Base-by-base conservation (phyloP, 306 rosid genomes). In the Gastrolobium villosum region DNA sequence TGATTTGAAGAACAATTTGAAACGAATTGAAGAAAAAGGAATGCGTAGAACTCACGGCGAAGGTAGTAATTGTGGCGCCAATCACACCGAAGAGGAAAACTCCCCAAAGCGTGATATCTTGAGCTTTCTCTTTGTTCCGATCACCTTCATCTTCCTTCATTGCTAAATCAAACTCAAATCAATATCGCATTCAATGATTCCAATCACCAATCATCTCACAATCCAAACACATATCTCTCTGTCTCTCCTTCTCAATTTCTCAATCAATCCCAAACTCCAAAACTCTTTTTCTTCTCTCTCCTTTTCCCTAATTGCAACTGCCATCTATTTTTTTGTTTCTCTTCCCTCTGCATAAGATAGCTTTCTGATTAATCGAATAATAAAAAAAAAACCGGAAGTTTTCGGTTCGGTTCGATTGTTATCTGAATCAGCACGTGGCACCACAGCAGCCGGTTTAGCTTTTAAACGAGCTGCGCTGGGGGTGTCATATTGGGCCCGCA, bases 21-120 rank as follows among this genome's bases (percentile, higher is more conserved):
- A 64, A 71, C 13, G 67, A 44, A 62, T 53, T 26, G 15, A 36
- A 34, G 3, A 1, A 26, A 69, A 10, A 31, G 5, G 9, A 52
- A 31, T 6, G 37, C 5, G 37, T 3, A 61, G 63, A 72, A 89
- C 93, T 90, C 70, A 94, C 95, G 35, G 97, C 92, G 75, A 90
- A 74, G 57, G 88, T 87, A 36, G 97, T 84, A 75, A 84, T 95
- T 46, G 95, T 83, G 80, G 95, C 97, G 65, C 97, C 90, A 64
- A 92, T 84, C 30, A 94, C 35, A 4, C 97, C 95, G 78, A 92
- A 88, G 66, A 88, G 69, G 28, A 90, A 79, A 86, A 92, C 72
- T 10, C 93, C 97, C 97, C 97, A 90, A 69, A 88, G 83, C 79
- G 84, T 89, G 82, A 78, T 61, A 39, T 86, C 91, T 65, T 84